Conservation (phyloP, 2,329 filamentous ascomycete species). For the Endocalyx cinctus region DNA sequence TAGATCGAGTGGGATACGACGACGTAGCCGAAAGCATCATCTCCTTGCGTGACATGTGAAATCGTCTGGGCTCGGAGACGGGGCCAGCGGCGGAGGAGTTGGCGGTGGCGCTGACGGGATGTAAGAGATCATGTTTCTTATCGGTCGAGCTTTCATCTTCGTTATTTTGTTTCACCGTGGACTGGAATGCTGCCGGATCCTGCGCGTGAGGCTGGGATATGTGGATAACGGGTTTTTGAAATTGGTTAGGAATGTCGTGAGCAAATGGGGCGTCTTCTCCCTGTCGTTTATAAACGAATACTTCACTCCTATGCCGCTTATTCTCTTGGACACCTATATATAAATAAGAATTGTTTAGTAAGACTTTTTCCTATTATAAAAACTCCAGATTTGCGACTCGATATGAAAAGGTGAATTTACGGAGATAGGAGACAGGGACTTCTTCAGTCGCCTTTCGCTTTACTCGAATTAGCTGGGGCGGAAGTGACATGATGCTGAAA, state of each 20-base stretch:
- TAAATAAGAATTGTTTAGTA: no score
- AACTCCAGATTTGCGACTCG: no score
- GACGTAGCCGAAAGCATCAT: slow-evolving; percentile 29
- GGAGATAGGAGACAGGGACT: slow-evolving; percentile 50
- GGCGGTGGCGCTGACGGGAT: neutral
- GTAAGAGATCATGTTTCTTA: neutral
- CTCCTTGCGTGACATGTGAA: slow-evolving; percentile 50
- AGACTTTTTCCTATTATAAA: no score
- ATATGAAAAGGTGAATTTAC: slow-evolving; percentile 39
- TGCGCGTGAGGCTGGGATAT: slow-evolving; percentile 38
- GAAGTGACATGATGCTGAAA: slow-evolving; percentile 48
- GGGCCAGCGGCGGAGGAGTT: slow-evolving; percentile 6
- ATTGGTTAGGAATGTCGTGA: slow-evolving; percentile 17
- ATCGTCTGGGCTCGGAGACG: slow-evolving; percentile 41
- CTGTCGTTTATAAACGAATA: slow-evolving; percentile 54
- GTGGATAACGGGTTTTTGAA: slow-evolving; percentile 42
- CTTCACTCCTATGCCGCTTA: slow-evolving; percentile 49
- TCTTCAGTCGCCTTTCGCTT: slow-evolving; percentile 56
- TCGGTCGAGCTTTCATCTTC: slow-evolving; percentile 3
- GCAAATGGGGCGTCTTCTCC: slow-evolving; percentile 26
- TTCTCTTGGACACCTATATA: slow-evolving; percentile 49
- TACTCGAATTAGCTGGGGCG: slow-evolving; percentile 55
- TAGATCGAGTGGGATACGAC: slow-evolving; percentile 18
- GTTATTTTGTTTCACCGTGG: slow-evolving; percentile 11
- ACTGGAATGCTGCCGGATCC: slow-evolving; percentile 16